phyloP scores from a whole-genome alignment of 2,329 filamentous ascomycete species.

The Colletotrichum plurivorum region DNA sequence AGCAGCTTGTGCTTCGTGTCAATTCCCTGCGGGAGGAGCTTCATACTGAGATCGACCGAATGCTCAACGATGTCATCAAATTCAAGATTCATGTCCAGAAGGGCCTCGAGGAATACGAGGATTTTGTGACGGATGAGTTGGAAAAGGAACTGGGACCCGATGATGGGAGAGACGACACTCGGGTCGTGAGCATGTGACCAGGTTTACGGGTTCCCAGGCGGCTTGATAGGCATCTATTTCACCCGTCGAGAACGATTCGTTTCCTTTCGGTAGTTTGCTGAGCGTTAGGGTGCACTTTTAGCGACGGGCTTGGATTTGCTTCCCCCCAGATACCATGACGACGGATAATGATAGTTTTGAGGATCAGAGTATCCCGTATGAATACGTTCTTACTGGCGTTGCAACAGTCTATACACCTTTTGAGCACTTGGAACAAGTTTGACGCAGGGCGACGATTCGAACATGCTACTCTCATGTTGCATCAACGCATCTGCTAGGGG shows the following conservation, averaged over 20 bases:
- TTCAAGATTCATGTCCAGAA: conserved; percentile 99
- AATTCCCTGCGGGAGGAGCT: conserved; percentile 92
- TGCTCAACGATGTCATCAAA: conserved; percentile 97
- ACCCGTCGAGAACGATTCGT: conserved; percentile 2
- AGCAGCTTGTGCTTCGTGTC: conserved; percentile 88
- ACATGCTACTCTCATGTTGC: too few species aligned
- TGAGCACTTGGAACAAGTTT: not conserved
- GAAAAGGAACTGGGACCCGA: conserved; percentile 84
- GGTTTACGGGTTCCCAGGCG: conserved; percentile 37
- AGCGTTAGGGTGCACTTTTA: conserved; percentile 26
- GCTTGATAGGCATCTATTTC: conserved; percentile 30
- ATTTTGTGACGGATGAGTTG: conserved; percentile 93
- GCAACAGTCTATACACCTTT: not conserved
- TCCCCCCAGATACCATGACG: conserved; percentile 38
- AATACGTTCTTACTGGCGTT: conserved; percentile 1
- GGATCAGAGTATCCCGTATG: conserved; percentile 5
- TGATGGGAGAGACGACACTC: conserved; percentile 68
- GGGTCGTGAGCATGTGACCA: conserved; percentile 60
- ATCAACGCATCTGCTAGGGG: too few species aligned
- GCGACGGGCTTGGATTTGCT: conserved; percentile 8
- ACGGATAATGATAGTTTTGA: conserved; percentile 32
- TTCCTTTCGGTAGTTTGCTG: conserved; percentile 14
- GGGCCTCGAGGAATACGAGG: conserved; percentile 92
- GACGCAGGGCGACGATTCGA: too few species aligned
- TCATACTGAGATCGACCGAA: conserved; percentile 96